These are phyloP conservation scores for Galerina marginata DNA, from an alignment of 768 basidiomycete genomes.

Conservation along the genomic window DNA sequence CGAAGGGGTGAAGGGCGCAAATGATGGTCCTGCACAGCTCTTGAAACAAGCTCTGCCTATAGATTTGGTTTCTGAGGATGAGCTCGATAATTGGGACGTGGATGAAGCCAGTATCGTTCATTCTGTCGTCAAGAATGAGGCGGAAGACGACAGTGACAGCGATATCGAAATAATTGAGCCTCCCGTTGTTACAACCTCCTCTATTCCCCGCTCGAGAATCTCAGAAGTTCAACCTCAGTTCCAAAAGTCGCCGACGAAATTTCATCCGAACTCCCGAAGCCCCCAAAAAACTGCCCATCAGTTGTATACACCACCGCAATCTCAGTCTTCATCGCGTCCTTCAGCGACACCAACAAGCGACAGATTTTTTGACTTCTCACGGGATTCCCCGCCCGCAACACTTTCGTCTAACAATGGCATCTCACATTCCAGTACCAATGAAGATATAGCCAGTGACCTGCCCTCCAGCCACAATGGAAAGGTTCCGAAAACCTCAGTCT, in stretches of 20 bases:
- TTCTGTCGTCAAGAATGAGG: constrained; percentile 24
- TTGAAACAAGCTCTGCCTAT: neutral
- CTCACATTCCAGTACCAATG: neutral
- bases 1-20: constrained; percentile 2
- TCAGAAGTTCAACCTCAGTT: neutral
- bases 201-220: neutral
- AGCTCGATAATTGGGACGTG: constrained; percentile 42
- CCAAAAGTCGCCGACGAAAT: neutral
- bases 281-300: constrained; percentile 25
- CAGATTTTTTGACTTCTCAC: constrained; percentile 13
- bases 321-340: constrained; percentile 34
- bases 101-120: constrained; percentile 49
- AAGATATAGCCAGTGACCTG: neutral
- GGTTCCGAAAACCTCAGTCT: neutral
- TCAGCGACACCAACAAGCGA: constrained; percentile 18
- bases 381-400: constrained; percentile 17
- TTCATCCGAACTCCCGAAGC: neutral
- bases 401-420: constrained; percentile 18
- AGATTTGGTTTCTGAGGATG: constrained; percentile 46
- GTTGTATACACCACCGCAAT: constrained; percentile 48
- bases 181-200: constrained; percentile 3
- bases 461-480: neutral
- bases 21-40: neutral
- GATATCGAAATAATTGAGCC: constrained; percentile 39
- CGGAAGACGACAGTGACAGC: constrained; percentile 27